Percentiles rank a stretch among this genome's conserved stretches.
phyloP scores from a whole-genome alignment of 179 eudicot species.

The Corrigiola litoralis region DNA sequence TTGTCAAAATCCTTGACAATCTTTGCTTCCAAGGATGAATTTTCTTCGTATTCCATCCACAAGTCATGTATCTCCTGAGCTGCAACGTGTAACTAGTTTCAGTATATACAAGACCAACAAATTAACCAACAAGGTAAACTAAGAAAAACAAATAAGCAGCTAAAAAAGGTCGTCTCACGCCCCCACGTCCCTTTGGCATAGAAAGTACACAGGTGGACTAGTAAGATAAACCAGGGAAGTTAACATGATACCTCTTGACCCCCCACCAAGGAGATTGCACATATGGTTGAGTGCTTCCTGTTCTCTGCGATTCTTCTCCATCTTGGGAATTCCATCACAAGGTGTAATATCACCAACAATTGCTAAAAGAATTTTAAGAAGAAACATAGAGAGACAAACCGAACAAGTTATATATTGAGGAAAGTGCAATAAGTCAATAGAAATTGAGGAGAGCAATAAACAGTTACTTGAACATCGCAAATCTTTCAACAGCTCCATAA shows the following conservation, averaged over 20 bases:
- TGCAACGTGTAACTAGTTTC: conserved; percentile 27
- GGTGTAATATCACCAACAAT: conserved; percentile 99
- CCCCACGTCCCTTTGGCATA: background rate
- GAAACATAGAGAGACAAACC: background rate
- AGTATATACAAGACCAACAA: background rate
- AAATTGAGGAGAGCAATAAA: background rate
- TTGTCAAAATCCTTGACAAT: conserved; percentile 94
- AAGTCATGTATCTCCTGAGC: conserved; percentile 82
- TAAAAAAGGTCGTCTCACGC: no score
- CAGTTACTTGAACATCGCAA: background rate
- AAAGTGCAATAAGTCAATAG: background rate
- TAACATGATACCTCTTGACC: conserved; percentile 59
- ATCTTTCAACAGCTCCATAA: no score
- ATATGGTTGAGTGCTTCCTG: conserved; percentile 76
- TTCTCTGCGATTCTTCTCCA: conserved; percentile 78
- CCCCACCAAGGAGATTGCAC: conserved; percentile 90
- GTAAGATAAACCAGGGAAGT: background rate
- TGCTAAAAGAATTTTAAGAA: conserved; percentile 39
- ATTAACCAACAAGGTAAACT: background rate
- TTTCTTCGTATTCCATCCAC: conserved; percentile 96
- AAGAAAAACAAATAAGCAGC: no score
- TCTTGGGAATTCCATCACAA: conserved; percentile 75
- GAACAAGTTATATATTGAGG: no score
- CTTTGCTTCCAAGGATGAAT: conserved; percentile 80
- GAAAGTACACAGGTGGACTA: background rate